These are phyloP conservation scores for Dentipellis fragilis DNA, from an alignment of 768 basidiomycete genomes.

Conservation along the genomic window DNA sequence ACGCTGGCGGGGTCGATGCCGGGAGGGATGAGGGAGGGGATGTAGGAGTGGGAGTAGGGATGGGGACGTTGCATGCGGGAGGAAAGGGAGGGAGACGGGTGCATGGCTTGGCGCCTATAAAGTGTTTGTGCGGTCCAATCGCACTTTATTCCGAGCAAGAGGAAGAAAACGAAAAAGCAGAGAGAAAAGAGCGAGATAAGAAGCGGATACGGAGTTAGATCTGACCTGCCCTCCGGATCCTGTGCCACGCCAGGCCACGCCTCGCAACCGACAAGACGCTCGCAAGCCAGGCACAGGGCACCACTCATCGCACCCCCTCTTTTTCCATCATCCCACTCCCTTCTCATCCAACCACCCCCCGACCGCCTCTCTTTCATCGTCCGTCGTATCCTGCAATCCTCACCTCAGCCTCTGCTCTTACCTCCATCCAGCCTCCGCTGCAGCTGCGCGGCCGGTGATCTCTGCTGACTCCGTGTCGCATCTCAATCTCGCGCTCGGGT, in stretches of 20 bases:
- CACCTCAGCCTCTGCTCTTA: neutral
- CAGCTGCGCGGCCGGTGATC: neutral
- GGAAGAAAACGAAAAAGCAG: neutral
- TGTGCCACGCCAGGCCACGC: too few relatives aligned
- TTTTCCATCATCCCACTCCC: neutral
- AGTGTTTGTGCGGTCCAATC: neutral
- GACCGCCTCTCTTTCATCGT: neutral
- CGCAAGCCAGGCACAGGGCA: neutral
- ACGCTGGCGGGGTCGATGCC: conserved; percentile 57
- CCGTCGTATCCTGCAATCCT: too few relatives aligned
- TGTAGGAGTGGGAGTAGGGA: conserved; percentile 25
- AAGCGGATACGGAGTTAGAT: neutral
- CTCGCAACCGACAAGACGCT: neutral
- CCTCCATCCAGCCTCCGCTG: neutral
- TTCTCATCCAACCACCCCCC: neutral
- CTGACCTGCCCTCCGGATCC: neutral
- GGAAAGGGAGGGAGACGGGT: conserved; percentile 5
- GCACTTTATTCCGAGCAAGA: neutral
- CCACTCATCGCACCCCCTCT: neutral
- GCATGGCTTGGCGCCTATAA: conserved; percentile 2
- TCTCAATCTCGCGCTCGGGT: neutral
- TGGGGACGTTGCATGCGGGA: conserved; percentile 6
- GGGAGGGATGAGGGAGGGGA: conserved; percentile 38
- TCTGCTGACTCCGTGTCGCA: neutral
- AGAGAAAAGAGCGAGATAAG: conserved; percentile 1